Evolutionary conservation across 768 basidiomycete species (phyloP), one percentile per base, ranked within the genome.

Genomic region (Pulveroboletus sp.): DNA sequence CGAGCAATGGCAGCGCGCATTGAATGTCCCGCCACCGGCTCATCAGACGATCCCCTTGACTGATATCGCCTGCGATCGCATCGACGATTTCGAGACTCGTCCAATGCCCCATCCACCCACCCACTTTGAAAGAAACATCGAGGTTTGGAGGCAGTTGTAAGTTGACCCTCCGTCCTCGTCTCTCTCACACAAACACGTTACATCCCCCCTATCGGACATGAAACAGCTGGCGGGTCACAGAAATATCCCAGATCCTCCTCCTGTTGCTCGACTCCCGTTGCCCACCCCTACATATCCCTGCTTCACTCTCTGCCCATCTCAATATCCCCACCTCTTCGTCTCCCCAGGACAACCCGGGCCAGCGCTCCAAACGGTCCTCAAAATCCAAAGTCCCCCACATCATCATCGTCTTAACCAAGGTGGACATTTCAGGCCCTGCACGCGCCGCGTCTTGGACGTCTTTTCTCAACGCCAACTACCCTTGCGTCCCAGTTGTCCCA

Each of bases 61-160:
- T 5, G 53, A 53, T 51, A 45, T 32, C 26, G 15, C 38, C 6
- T 10, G 30, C 39, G 35, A 43, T 41, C 13, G 8, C 48, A 18
- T 49, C 41, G 47, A 31, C 14, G 56, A 53, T 39, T 65, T 57
- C 43, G 56, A 55, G 32, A 52, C 52, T n/a, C 43, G 33, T 4
- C 43, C 30, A 11, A 73, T 83, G 77, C 82, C 82, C 9, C 70
- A 72, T 39, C 86, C 89, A 4, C 82, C 86, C 2, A 84, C 86
- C 1, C 84, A 85, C 67, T 96, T 83, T 65, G 93, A 96, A 68
- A 78, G 89, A 37, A 96, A 97, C 65, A 60, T 96, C 39, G 89
- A 96, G 63, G 93, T 96, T 13, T 97, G 93, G 93, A 71, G 94
- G 55, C 95, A 97, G 71, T 71, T 97, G 82, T 90, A 67, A 58